phyloP scores from a whole-genome alignment of 495 filamentous ascomycete genomes.

The Astrothelium subdiscretum region DNA sequence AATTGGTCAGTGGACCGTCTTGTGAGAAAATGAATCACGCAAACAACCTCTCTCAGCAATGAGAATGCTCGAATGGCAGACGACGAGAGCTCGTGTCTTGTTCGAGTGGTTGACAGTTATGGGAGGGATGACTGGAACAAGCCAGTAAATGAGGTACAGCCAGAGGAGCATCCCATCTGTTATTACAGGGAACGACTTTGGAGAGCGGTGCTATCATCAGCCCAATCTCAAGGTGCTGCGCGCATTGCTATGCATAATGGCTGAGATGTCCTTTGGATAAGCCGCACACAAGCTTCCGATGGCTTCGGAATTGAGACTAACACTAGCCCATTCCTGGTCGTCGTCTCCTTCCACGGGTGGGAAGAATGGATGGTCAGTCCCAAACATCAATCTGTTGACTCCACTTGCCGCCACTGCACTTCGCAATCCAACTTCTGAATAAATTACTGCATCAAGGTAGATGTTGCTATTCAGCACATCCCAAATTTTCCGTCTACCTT shows the following conservation, averaged over 20 bases:
- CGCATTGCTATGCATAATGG: not conserved
- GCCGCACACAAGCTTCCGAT: conserved; percentile 28
- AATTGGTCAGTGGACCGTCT: too few species aligned
- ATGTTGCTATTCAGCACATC: conserved; percentile 77
- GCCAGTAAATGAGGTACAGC: not conserved
- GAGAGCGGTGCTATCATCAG: not conserved
- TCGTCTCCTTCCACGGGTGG: conserved; percentile 53
- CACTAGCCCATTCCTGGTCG: conserved; percentile 68
- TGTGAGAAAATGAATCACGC: too few species aligned
- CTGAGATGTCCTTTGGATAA: not conserved
- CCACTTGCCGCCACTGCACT: conserved; percentile 57
- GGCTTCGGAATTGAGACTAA: conserved; percentile 62
- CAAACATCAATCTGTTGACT: conserved; percentile 63
- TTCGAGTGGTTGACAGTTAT: too few species aligned
- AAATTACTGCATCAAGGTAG: conserved; percentile 82
- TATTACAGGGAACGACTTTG: too few species aligned
- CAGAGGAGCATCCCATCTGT: not conserved
- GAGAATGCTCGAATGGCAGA: too few species aligned
- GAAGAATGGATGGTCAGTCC: conserved; percentile 92
- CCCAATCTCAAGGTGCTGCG: not conserved
- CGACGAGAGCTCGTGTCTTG: too few species aligned
- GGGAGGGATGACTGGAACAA: too few species aligned
- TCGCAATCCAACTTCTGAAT: conserved; percentile 60
- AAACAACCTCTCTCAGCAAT: too few species aligned
- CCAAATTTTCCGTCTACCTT: conserved; percentile 53